Evolutionary conservation across 2,329 filamentous ascomycete species (phyloP).

Genomic region (Dothidotthia symphoricarpi): DNA sequence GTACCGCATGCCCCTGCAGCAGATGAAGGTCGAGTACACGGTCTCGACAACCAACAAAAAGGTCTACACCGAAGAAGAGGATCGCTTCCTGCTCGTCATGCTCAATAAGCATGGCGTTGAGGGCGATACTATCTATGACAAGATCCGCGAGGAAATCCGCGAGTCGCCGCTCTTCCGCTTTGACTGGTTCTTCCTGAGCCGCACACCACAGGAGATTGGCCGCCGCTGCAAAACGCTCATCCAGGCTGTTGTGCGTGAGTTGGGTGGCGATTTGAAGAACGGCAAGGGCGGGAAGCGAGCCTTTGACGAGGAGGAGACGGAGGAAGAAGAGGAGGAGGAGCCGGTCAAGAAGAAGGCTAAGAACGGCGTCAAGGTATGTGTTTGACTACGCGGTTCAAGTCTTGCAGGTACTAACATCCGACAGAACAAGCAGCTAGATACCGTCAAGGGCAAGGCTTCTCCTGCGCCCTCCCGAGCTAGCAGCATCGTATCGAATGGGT

Average conservation of each 20-base stretch:
- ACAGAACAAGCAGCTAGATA: conserved; percentile 91
- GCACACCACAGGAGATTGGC: conserved; percentile 88
- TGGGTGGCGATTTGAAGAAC: conserved; percentile 64
- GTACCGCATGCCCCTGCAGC: conserved; percentile 95
- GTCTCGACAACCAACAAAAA: conserved; percentile 99
- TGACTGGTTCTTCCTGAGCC: conserved; percentile 98
- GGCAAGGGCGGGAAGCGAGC: conserved; percentile 68
- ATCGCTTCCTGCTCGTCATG: conserved; percentile 90
- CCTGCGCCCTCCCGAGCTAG: conserved; percentile 78
- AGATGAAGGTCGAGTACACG: conserved; percentile 98
- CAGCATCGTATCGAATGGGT: conserved; percentile 77
- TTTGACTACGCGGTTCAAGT: neutral
- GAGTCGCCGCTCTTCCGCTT: conserved; percentile 95
- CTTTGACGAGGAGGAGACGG: conserved; percentile 82
- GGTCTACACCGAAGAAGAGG: conserved; percentile 97
- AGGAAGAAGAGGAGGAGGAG: conserved; percentile 69
- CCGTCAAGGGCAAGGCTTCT: conserved; percentile 75
- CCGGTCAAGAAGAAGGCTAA: conserved; percentile 96
- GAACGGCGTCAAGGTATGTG: conserved; percentile 78
- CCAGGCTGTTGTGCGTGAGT: conserved; percentile 91
- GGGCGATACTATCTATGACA: conserved; percentile 84
- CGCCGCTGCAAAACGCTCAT: conserved; percentile 91
- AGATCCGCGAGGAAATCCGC: conserved; percentile 94
- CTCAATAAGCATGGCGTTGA: conserved; percentile 91
- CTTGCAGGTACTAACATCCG: conserved; percentile 11